Evolutionary conservation across 192 early-diverging fungal species (phyloP).

Genomic region (Rhizophagus prolifer): DNA sequence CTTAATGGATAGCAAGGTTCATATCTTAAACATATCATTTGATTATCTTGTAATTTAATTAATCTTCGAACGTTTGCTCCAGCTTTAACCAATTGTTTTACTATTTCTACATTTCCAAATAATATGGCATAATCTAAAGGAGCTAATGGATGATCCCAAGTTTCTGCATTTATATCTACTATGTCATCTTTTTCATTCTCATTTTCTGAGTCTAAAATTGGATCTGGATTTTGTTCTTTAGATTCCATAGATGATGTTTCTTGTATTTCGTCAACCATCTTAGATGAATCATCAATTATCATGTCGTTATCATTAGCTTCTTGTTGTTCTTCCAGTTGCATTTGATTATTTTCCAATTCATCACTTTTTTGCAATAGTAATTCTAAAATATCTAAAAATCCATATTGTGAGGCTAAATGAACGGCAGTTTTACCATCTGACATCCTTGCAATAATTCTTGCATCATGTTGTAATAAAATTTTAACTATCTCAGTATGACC

Average conservation of each 20-base stretch:
- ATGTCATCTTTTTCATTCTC: slow-evolving; percentile 1
- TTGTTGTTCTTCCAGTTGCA: no score
- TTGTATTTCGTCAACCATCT: not conserved
- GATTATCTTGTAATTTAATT: not conserved
- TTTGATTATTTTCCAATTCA: not conserved
- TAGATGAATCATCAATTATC: not conserved
- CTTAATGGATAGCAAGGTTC: not conserved
- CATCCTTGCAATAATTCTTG: slow-evolving; percentile 9
- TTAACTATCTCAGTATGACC: not conserved
- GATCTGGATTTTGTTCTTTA: no score
- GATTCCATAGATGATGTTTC: not conserved
- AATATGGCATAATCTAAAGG: slow-evolving; percentile 14
- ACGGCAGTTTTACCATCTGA: not conserved
- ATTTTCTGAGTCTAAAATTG: not conserved
- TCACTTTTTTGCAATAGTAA: slow-evolving; percentile 6
- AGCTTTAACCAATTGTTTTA: not conserved
- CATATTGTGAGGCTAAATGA: not conserved
- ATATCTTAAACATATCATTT: not conserved
- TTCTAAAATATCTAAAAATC: slow-evolving; percentile 9
- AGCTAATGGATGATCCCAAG: slow-evolving; percentile 9
- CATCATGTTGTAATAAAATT: not conserved
- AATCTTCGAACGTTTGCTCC: slow-evolving; percentile 5
- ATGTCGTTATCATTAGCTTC: not conserved
- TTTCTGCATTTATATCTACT: slow-evolving; percentile 7
- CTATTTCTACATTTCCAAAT: slow-evolving; percentile 21